Conservation (phyloP, 1,139 yeast species). For the Saccharomyces hybrid region DNA sequence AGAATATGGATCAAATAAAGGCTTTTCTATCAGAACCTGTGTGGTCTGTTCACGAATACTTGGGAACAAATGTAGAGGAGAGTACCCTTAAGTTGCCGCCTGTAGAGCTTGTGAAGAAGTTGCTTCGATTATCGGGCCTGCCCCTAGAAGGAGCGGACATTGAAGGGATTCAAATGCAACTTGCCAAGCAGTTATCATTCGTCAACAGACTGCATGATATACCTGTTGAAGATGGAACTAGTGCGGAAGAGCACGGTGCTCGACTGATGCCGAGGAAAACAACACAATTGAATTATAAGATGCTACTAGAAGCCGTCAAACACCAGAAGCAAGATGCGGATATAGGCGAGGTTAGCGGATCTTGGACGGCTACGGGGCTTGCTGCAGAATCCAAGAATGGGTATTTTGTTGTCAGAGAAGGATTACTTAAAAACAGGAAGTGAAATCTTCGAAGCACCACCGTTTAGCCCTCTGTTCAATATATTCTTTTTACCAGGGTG, state of each 20-base stretch:
- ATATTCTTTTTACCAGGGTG: neutral
- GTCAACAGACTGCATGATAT: slow-evolving; percentile 38
- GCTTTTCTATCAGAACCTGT: slow-evolving; percentile 16
- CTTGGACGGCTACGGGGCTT: slow-evolving; percentile 35
- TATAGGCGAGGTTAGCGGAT: slow-evolving; percentile 35
- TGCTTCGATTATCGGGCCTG: slow-evolving; percentile 44
- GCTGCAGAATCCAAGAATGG: slow-evolving; percentile 30
- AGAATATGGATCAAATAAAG: slow-evolving; percentile 15
- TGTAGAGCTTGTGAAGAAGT: slow-evolving; percentile 16
- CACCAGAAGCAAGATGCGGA: slow-evolving; percentile 15
- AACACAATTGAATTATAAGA: slow-evolving; percentile 26
- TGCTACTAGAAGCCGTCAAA: slow-evolving; percentile 19
- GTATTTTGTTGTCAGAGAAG: slow-evolving; percentile 37
- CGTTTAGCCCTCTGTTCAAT: neutral
- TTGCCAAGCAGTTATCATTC: slow-evolving; percentile 42
- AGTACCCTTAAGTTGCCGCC: slow-evolving; percentile 7
- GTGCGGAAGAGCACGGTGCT: slow-evolving; percentile 16
- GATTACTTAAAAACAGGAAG: slow-evolving; percentile 31
- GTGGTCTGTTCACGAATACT: slow-evolving; percentile 25
- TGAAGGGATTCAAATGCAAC: slow-evolving; percentile 30
- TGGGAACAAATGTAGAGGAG: slow-evolving; percentile 4
- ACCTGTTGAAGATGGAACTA: slow-evolving; percentile 15
- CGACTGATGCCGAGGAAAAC: slow-evolving; percentile 18
- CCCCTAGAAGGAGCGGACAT: slow-evolving; percentile 27
- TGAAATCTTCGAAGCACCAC: slow-evolving; percentile 1